These are phyloP conservation scores for Claviceps pusilla DNA, from an alignment of 2,329 filamentous ascomycete genomes.

Conservation along the genomic window DNA sequence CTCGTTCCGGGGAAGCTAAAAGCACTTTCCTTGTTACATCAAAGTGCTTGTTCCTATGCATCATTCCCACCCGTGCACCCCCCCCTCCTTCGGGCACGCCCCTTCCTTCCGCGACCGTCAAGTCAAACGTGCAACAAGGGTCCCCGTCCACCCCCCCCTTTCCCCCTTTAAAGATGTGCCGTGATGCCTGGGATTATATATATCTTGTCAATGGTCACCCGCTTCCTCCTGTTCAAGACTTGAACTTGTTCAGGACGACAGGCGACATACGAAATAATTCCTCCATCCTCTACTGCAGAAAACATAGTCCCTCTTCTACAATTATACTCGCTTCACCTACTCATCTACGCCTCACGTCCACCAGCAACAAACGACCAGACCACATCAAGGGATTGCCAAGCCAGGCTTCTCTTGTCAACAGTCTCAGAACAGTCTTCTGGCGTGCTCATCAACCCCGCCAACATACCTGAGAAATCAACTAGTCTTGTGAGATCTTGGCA, in stretches of 20 bases:
- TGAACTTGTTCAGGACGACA: neutral
- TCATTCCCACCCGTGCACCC: neutral
- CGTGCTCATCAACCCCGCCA: no score
- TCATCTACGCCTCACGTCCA: neutral
- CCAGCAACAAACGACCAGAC: neutral
- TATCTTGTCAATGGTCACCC: slow-evolving; percentile 6
- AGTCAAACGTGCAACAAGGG: neutral
- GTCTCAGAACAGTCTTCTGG: neutral
- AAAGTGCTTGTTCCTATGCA: neutral
- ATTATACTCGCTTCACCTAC: neutral
- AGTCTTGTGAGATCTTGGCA: neutral
- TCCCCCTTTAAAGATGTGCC: slow-evolving; percentile 10
- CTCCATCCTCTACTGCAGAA: neutral
- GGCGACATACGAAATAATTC: neutral
- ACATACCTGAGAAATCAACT: neutral
- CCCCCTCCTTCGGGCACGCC: neutral
- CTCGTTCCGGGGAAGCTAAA: slow-evolving; percentile 1
- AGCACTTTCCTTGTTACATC: neutral
- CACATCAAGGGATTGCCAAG: neutral
- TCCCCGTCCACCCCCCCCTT: neutral
- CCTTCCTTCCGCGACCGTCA: neutral
- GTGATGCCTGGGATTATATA: slow-evolving; percentile 11
- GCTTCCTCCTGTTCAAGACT: neutral
- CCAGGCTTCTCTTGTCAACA: no score
- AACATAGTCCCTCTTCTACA: neutral